Evolutionary conservation across 2,329 filamentous ascomycete genomes (phyloP), one percentile per base, ranked within the genome.

Genomic region (Aureobasidium mangrovei): DNA sequence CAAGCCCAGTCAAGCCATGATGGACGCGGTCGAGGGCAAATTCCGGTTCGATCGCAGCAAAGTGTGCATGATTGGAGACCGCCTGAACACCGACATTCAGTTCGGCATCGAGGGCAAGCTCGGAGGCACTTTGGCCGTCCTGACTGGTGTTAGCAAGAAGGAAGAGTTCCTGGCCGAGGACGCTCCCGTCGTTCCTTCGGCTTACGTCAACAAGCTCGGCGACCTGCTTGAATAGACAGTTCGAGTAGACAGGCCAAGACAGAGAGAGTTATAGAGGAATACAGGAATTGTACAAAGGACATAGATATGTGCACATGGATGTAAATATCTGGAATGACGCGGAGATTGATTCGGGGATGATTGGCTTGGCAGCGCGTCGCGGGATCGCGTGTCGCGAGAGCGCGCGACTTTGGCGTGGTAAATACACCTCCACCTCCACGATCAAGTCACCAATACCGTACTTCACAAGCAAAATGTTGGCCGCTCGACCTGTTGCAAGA

Each of bases 1-100:
- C 0, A 98, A 98, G 74, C 93, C 93, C 3, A 95, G 89, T 67
- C 90, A 95, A 74, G 91, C 91, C 3, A 98, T 98, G 93, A 95
- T 98, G 91, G 91, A 97, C 69, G 90, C 93, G 3, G 86, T 98
- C 55, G 91, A 97, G 75, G 91, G 91, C 56, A 95, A 95, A 71
- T 96, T 97, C 70, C 79, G 86, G 61, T 85, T 98, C 53, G 84
- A 97, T 68, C 81, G 91, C 36, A 81, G 78, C 57, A 83, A 83
- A 62, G 88, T 93, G 1, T 97, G 93, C 72, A 98, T 98, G 93
- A 81, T 98, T 41, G 93, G 93, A 5, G 93, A 98, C 69, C 79
- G 93, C 31, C 75, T 95, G 59, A 88, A 97, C 69, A 98, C 93
- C 0, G 93, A 98, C 71, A 97, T 98, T 67, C 84, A 87, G 68